Evolutionary conservation across 305 asterid species (phyloP).

Genomic region (Fraxinus latifolia): DNA sequence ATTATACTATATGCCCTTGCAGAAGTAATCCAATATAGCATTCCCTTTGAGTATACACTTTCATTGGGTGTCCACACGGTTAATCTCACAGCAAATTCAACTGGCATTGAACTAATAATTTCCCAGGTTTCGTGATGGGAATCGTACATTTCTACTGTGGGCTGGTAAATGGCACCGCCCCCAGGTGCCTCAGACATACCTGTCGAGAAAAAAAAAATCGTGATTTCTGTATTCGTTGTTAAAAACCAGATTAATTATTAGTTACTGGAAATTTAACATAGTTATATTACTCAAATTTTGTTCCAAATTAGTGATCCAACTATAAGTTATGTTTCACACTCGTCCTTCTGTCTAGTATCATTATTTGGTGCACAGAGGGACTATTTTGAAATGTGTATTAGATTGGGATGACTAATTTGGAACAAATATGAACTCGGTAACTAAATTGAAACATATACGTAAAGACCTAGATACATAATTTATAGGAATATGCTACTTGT

Average conservation of each 20-base stretch:
- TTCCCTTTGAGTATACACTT: constrained; percentile 49
- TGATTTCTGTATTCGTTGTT: not conserved
- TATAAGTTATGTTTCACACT: not conserved
- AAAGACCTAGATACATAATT: not conserved
- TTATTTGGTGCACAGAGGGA: not conserved
- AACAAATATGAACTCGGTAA: not conserved
- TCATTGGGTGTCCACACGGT: constrained; percentile 86
- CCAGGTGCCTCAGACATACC: constrained; percentile 53
- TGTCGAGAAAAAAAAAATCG: not conserved
- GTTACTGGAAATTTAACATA: not conserved
- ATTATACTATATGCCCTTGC: constrained; percentile 72
- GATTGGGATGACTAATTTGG: not conserved
- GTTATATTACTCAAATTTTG: not conserved
- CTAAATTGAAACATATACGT: not conserved
- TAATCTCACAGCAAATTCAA: constrained; percentile 68
- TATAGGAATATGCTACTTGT: too few species aligned
- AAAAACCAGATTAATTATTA: not conserved
- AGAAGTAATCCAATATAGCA: constrained; percentile 73
- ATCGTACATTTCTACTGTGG: constrained; percentile 60
- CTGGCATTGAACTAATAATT: constrained; percentile 43
- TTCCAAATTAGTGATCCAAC: not conserved
- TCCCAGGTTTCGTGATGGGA: constrained; percentile 42
- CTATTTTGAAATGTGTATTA: not conserved
- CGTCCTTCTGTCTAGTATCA: not conserved
- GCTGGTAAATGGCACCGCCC: constrained; percentile 57